Evolutionary conservation across 108 stramenopile genomes (phyloP).

Genomic region (Aureococcus anophagefferens): DNA sequence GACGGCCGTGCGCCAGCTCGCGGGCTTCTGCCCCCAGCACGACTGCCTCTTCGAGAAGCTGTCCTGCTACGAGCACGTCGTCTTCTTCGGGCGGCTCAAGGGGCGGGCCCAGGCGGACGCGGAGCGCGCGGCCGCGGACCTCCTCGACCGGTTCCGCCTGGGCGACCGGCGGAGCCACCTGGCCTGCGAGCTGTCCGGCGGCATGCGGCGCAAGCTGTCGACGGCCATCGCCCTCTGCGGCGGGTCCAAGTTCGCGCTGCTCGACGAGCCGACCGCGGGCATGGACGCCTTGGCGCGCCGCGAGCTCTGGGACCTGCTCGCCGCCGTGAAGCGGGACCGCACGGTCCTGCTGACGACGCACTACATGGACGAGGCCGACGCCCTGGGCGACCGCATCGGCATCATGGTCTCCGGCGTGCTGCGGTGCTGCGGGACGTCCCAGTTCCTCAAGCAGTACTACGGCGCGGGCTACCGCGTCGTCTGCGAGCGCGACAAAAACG

Average conservation of each 20-base stretch:
- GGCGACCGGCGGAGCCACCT: too few relatives aligned
- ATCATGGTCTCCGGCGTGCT: slow-evolving; percentile 89
- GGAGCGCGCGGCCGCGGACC: slow-evolving; percentile 44
- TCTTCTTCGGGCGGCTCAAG: slow-evolving; percentile 70
- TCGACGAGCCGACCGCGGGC: too few relatives aligned
- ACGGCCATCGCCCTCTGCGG: too few relatives aligned
- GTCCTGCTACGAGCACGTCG: slow-evolving; percentile 76
- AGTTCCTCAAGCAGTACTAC: slow-evolving; percentile 83
- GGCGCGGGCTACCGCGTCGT: too few relatives aligned
- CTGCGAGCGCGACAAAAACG: too few relatives aligned
- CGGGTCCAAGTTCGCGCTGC: too few relatives aligned
- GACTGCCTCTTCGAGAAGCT: slow-evolving; percentile 75
- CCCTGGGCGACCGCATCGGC: slow-evolving; percentile 81
- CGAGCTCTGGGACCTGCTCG: slow-evolving; percentile 51
- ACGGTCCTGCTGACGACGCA: slow-evolving; percentile 80
- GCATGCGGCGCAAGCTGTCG: too few relatives aligned
- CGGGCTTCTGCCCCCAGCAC: slow-evolving; percentile 88
- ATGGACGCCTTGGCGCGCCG: slow-evolving; percentile 51
- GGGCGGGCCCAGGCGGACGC: slow-evolving; percentile 50
- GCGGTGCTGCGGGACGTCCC: slow-evolving; percentile 67
- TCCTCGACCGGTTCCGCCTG: too few relatives aligned
- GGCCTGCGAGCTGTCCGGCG: too few relatives aligned
- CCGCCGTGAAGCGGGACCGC: slow-evolving; percentile 37
- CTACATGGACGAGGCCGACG: slow-evolving; percentile 77
- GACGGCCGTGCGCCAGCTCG: slow-evolving; percentile 48